These are phyloP conservation scores for Chlorella variabilis DNA, from an alignment of 163 green algal species.

Conservation along the genomic window DNA sequence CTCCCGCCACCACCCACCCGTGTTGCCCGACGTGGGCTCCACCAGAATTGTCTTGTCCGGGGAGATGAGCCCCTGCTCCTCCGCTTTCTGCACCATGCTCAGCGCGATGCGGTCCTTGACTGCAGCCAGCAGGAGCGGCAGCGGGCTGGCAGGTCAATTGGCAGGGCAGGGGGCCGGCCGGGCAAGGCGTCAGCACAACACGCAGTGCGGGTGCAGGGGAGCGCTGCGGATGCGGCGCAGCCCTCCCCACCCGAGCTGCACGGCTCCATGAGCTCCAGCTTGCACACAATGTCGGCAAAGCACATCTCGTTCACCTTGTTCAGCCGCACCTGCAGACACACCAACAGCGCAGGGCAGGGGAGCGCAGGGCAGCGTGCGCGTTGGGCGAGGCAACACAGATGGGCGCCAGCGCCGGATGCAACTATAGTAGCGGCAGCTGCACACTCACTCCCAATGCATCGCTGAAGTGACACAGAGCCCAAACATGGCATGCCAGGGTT, in stretches of 20 bases:
- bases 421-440: too few species aligned
- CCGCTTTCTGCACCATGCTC: slow-evolving; percentile 84
- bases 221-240: not conserved
- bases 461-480: too few species aligned
- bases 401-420: too few species aligned
- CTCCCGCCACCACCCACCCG: slow-evolving; percentile 32
- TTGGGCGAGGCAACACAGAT: too few species aligned
- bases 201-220: too few species aligned
- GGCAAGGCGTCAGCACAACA: not conserved
- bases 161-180: not conserved
- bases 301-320: slow-evolving; percentile 88
- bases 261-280: slow-evolving; percentile 96
- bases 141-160: too few species aligned
- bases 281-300: slow-evolving; percentile 83
- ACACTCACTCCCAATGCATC: too few species aligned
- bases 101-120: slow-evolving; percentile 93
- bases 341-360: too few species aligned
- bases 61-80: slow-evolving; percentile 79
- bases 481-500: too few species aligned
- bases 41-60: slow-evolving; percentile 80
- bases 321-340: slow-evolving; percentile 89
- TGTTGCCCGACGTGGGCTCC: slow-evolving; percentile 91
- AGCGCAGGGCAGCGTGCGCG: too few species aligned
- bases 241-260: slow-evolving; percentile 56
- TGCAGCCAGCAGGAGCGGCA: not conserved